Evolutionary conservation across 2,329 filamentous ascomycete genomes (phyloP), one percentile per base, ranked within the genome.

Genomic region (Didymosphaeria variabile): DNA sequence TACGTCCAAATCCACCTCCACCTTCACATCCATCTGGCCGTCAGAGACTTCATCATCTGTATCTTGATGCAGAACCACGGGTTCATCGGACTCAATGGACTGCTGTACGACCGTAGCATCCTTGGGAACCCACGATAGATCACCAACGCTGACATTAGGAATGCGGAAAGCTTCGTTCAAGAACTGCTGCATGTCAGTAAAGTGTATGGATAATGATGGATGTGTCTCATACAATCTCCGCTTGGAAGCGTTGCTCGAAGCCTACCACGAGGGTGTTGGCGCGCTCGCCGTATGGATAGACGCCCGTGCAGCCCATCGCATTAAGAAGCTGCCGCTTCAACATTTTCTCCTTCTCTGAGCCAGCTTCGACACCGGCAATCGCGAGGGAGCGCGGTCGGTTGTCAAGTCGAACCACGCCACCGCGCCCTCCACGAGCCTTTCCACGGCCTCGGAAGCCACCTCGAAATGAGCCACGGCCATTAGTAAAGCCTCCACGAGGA

Each of bases 351-450:
- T 87, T 87, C 15, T 56, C 49, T 15, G 82, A 82, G 3, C 88
- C 87, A 71, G 90, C 88, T 76, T 88, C 88, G 12, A 87, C 84
- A 3, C 88, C 90, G 8, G 83, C 83, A 26, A 94, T 79, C 6
- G 86, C 84, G 10, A 95, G 81, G 63, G 85, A 88, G 73, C 86
- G 90, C 0, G 92, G 89, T 47, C 92, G 84, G 74, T 94, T 93
- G 71, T 95, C 92, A 23, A 95, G 82, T 19, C 90, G 89, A 67
- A 84, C 81, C 17, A 87, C 85, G 67, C 89, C 82, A 29, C 81
- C 81, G 19, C 70, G 68, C 42, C 52, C 65, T 46, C 62, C 60
- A 19, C 68, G 32, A 42, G 55, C 38, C 63, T 67, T 6, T 3
- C 79, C 80, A 31, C 79, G 79, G 3, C 83, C 83, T 49, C 81